These are phyloP conservation scores for Suhomyces chickasaworum DNA, from an alignment of 1,139 yeast genomes.

Conservation along the genomic window DNA sequence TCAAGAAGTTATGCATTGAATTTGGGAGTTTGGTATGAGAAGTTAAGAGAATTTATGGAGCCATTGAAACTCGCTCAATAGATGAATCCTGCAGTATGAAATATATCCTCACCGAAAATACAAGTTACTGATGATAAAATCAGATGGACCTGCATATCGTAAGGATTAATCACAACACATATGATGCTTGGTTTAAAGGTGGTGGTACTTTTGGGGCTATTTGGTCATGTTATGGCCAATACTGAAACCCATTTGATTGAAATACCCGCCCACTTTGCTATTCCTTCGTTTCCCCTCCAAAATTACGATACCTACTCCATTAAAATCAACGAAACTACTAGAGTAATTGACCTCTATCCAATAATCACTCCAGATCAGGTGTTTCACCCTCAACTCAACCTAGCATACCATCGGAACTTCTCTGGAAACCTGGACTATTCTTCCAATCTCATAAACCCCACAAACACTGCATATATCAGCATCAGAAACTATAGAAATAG, in stretches of 20 bases:
- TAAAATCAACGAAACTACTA: not conserved
- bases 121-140: no score
- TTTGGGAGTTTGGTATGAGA: no score
- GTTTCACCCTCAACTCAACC: not conserved
- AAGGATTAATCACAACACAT: not conserved
- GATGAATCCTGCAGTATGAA: no score
- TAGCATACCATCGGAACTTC: not conserved
- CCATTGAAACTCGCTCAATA: no score
- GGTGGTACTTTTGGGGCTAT: not conserved
- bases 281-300: not conserved
- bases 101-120: no score
- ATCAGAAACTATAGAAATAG: not conserved
- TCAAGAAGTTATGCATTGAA: no score
- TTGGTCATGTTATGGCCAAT: not conserved
- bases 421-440: not conserved
- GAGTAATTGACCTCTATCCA: not conserved
- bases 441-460: not conserved
- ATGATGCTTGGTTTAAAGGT: not conserved
- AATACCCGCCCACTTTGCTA: not conserved
- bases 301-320: not conserved
- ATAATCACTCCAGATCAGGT: not conserved
- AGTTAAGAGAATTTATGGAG: no score
- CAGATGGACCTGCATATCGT: not conserved
- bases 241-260: constrained; percentile 2
- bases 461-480: not conserved